Percentiles rank a stretch among this genome's conserved stretches.
Conservation (phyloP, 2,329 filamentous ascomycete genomes). For the Fusarium ambrosium region DNA sequence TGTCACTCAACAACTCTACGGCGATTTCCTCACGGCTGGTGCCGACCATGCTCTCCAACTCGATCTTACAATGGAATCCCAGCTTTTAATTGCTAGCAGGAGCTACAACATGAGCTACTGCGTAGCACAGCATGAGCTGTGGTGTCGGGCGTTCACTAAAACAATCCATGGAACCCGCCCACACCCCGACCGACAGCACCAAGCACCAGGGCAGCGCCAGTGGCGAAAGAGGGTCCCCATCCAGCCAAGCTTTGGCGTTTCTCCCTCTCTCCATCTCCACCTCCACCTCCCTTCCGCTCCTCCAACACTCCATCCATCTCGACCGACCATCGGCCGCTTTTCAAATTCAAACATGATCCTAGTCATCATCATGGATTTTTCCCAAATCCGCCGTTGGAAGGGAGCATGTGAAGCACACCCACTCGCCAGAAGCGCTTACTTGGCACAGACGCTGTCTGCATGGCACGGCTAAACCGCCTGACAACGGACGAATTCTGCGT, state of each 20-base stretch:
- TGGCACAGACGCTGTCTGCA: neutral
- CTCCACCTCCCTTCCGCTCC: constrained; percentile 23
- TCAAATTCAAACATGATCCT: constrained; percentile 23
- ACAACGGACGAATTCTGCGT: constrained; percentile 20
- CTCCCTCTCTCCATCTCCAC: constrained; percentile 23
- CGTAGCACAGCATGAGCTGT: neutral
- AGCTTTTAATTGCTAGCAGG: neutral
- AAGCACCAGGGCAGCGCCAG: constrained; percentile 8
- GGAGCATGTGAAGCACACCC: constrained; percentile 23
- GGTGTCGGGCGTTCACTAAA: constrained; percentile 7
- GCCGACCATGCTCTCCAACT: neutral
- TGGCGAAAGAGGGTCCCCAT: constrained; percentile 26
- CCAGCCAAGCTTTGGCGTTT: constrained; percentile 20
- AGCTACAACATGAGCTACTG: constrained; percentile 5
- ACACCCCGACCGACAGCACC: neutral
- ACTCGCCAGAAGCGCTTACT: constrained; percentile 3
- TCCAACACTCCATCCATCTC: constrained; percentile 6
- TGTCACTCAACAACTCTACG: neutral
- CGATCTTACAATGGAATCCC: neutral
- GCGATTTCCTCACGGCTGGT: neutral
- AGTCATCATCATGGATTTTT: constrained; percentile 36
- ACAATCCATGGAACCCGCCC: constrained; percentile 2
- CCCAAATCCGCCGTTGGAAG: constrained; percentile 22
- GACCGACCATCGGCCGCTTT: constrained; percentile 9
- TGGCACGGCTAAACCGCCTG: constrained; percentile 6